Evolutionary conservation across 2,329 filamentous ascomycete species (phyloP).

Genomic region (Verticillium klebahnii): DNA sequence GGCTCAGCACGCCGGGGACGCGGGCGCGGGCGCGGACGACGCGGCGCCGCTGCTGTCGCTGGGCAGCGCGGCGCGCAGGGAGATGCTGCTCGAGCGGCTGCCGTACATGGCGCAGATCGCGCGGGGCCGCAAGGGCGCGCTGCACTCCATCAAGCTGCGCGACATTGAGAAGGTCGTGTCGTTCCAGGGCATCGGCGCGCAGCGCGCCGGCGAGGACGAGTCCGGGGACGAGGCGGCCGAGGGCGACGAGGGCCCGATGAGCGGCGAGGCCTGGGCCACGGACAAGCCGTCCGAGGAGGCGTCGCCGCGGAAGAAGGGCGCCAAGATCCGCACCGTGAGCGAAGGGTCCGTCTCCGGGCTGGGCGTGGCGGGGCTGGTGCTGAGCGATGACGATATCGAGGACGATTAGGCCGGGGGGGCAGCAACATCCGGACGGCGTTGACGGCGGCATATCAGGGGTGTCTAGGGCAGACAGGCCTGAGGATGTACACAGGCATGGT

Average conservation of each 20-base stretch:
- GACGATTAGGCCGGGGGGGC: slow-evolving; percentile 33
- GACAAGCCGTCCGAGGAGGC: slow-evolving; percentile 54
- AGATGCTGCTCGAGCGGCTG: slow-evolving; percentile 78
- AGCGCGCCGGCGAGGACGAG: slow-evolving; percentile 37
- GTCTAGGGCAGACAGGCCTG: not conserved
- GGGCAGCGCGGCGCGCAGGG: slow-evolving; percentile 62
- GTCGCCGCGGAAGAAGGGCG: slow-evolving; percentile 42
- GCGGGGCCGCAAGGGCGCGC: slow-evolving; percentile 32
- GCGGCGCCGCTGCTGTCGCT: slow-evolving; percentile 47
- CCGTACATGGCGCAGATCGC: slow-evolving; percentile 76
- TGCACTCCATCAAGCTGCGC: slow-evolving; percentile 33
- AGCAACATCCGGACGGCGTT: not conserved
- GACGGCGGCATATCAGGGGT: not conserved
- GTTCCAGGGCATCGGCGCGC: slow-evolving; percentile 55
- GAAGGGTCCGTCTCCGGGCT: slow-evolving; percentile 32
- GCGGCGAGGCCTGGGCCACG: slow-evolving; percentile 54
- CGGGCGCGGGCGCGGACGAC: slow-evolving; percentile 6
- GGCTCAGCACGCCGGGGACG: not conserved
- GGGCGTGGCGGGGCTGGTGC: slow-evolving; percentile 60
- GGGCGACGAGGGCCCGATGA: slow-evolving; percentile 25
- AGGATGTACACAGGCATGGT: no score
- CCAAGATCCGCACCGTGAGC: slow-evolving; percentile 29
- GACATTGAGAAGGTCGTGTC: slow-evolving; percentile 65
- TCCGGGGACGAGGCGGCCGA: slow-evolving; percentile 39
- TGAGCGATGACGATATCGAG: slow-evolving; percentile 84